Percentiles rank a stretch among this genome's conserved stretches.
Evolutionary conservation across 371 early-diverging fungal genomes (phyloP).

Genomic region (Mucor racemosus): DNA sequence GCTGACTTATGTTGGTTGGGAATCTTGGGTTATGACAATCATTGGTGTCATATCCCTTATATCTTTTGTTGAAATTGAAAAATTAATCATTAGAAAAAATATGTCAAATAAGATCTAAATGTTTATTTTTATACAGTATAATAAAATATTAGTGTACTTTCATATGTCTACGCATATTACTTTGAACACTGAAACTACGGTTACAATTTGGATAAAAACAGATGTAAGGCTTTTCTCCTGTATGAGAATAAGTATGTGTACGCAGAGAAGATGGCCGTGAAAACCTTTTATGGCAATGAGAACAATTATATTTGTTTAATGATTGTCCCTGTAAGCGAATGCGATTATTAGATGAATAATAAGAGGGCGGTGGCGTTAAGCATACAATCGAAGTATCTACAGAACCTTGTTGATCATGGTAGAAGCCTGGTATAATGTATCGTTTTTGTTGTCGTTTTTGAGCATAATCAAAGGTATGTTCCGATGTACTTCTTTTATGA

Average conservation of each 20-base stretch:
- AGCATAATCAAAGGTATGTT: neutral
- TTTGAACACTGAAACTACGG: neutral
- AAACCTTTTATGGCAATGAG: slow-evolving; percentile 67
- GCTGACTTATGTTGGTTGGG: slow-evolving; percentile 64
- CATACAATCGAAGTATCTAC: neutral
- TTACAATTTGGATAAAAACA: slow-evolving; percentile 36
- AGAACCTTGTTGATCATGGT: neutral
- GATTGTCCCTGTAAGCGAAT: neutral
- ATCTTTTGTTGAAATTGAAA: slow-evolving; percentile 73
- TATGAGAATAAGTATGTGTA: slow-evolving; percentile 73
- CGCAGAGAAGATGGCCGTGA: slow-evolving; percentile 72
- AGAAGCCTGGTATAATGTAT: neutral
- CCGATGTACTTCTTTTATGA: neutral
- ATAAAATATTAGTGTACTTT: neutral
- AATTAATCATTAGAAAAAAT: slow-evolving; percentile 48
- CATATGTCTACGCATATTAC: slow-evolving; percentile 1
- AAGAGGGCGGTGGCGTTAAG: neutral
- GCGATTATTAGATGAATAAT: neutral
- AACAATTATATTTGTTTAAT: slow-evolving; percentile 57
- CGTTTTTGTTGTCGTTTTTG: neutral
- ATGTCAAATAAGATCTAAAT: slow-evolving; percentile 14
- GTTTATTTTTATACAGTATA: slow-evolving; percentile 1
- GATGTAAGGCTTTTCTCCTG: slow-evolving; percentile 73
- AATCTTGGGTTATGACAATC: slow-evolving; percentile 79
- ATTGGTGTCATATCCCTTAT: slow-evolving; percentile 71